Evolutionary conservation across 345 rosid species (phyloP).

Genomic region (Theobroma cacao): DNA sequence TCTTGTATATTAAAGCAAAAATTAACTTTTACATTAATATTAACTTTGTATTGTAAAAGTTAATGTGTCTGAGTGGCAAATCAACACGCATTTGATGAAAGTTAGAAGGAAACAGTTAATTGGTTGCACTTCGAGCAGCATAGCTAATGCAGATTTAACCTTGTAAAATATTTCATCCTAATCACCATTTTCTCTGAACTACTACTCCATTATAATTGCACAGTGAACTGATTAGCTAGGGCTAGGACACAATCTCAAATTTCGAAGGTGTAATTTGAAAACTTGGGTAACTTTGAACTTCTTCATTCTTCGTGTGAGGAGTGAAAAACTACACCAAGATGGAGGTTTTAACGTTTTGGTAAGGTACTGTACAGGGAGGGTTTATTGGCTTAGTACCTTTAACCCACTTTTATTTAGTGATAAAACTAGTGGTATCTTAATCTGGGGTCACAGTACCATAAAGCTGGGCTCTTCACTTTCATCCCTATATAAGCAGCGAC

Average conservation of each 20-base stretch:
- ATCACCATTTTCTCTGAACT: too few relatives aligned
- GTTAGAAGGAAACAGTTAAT: background rate
- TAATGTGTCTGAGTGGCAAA: too few relatives aligned
- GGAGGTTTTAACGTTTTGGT: too few relatives aligned
- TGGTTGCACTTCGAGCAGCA: background rate
- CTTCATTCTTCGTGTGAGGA: background rate
- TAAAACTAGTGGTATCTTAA: background rate
- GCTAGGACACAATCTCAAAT: background rate
- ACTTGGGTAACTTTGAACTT: background rate
- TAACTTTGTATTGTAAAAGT: too few relatives aligned
- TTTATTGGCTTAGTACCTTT: too few relatives aligned
- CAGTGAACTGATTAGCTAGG: background rate
- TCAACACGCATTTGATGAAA: too few relatives aligned
- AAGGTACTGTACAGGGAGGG: too few relatives aligned
- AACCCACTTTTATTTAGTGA: background rate
- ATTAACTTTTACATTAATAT: too few relatives aligned
- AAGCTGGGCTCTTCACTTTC: background rate
- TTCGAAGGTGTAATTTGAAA: background rate
- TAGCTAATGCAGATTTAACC: background rate
- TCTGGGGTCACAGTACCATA: background rate
- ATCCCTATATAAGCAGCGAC: slow-evolving; percentile 19
- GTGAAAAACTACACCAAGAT: too few relatives aligned
- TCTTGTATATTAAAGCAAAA: too few relatives aligned
- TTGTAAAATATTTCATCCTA: background rate
- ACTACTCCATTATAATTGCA: too few relatives aligned